phyloP scores from a whole-genome alignment of 148 eudicot genomes.

The Oxyria digyna region DNA sequence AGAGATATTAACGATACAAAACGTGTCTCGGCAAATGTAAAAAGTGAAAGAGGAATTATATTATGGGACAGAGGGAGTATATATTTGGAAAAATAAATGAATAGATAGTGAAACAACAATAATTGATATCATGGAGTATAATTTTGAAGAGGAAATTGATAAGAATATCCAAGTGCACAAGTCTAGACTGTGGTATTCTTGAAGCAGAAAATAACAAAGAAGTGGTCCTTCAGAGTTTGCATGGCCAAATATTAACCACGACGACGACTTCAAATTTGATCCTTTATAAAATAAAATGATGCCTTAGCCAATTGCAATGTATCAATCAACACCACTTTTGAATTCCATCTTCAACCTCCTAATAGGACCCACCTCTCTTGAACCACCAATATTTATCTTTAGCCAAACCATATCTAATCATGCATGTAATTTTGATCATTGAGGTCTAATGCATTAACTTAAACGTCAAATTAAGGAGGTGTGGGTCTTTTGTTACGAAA shows the following conservation, averaged over 20 bases:
- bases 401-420: no score
- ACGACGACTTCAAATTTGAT: constrained; percentile 15
- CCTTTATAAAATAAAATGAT: no score
- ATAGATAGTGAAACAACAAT: not conserved
- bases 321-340: constrained; percentile 6
- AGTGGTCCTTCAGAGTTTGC: constrained; percentile 14
- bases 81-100: not conserved
- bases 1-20: no score
- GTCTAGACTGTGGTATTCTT: not conserved
- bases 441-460: no score
- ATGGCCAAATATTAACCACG: constrained; percentile 22
- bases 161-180: constrained; percentile 3
- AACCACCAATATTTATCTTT: no score
- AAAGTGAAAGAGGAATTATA: no score
- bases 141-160: not conserved
- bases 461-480: no score
- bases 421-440: no score
- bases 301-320: not conserved
- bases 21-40: no score
- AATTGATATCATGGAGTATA: not conserved
- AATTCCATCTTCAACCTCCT: not conserved
- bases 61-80: no score
- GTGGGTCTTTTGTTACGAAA: no score
- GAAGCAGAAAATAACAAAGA: not conserved
- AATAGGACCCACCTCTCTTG: no score